Percentiles rank a stretch among this genome's conserved stretches.
These are phyloP conservation scores for Plantago lanceolata DNA, from an alignment of 305 asterid species.

Conservation along the genomic window DNA sequence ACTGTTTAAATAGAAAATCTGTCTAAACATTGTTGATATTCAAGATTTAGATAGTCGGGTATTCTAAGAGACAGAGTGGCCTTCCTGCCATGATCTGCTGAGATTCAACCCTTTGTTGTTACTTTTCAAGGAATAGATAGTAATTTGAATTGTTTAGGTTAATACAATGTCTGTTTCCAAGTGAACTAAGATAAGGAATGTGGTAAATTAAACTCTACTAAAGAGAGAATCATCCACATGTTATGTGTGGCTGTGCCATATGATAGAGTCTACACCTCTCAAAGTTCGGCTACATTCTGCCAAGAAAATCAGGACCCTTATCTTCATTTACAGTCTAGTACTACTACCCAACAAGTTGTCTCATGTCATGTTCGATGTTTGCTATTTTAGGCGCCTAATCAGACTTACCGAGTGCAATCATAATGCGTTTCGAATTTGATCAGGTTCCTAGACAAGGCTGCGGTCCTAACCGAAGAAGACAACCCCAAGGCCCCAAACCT, in stretches of 20 bases:
- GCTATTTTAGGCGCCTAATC: conserved; percentile 30
- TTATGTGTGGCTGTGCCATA: conserved; percentile 1
- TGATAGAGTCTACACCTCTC: neutral
- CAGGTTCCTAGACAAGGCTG: conserved; percentile 84
- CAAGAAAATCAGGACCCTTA: neutral
- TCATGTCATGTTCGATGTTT: conserved; percentile 11
- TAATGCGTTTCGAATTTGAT: neutral
- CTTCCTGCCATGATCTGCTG: too few relatives aligned
- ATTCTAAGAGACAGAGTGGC: too few relatives aligned
- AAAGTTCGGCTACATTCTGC: neutral
- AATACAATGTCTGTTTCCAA: too few relatives aligned
- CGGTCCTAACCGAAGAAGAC: conserved; percentile 57
- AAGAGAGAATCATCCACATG: neutral
- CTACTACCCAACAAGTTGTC: conserved; percentile 21
- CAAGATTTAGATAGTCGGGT: too few relatives aligned
- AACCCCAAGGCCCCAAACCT: conserved; percentile 57
- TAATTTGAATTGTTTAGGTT: too few relatives aligned
- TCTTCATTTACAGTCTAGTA: neutral
- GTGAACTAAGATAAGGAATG: too few relatives aligned
- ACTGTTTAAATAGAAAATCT: too few relatives aligned
- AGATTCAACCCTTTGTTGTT: too few relatives aligned
- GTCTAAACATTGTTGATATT: too few relatives aligned
- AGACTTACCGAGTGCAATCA: neutral
- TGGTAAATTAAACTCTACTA: too few relatives aligned
- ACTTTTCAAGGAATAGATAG: too few relatives aligned